phyloP scores from a whole-genome alignment of 805 yeast genomes.

The Kluyveromyces lactis region DNA sequence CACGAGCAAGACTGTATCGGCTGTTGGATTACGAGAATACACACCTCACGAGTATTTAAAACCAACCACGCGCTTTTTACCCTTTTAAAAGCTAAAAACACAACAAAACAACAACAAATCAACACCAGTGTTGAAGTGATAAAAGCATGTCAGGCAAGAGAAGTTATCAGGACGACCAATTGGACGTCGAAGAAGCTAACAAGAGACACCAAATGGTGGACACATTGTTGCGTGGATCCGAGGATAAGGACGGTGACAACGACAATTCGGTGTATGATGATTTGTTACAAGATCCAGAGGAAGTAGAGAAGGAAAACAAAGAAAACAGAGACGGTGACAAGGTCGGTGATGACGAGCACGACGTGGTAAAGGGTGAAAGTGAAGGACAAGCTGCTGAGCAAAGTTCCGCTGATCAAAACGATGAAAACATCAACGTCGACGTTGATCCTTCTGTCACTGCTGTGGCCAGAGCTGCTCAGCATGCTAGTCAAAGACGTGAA shows the following conservation, averaged over 20 bases:
- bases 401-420: constrained; percentile 5
- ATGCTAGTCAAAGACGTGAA: neutral
- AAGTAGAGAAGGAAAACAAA: constrained; percentile 6
- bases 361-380: constrained; percentile 2
- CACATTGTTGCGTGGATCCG: constrained; percentile 1
- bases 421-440: neutral
- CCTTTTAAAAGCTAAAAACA: too few species aligned
- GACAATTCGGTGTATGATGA: constrained; percentile 22
- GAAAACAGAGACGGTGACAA: constrained; percentile 1
- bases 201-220: constrained; percentile 5
- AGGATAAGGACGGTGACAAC: constrained; percentile 5
- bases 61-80: too few species aligned
- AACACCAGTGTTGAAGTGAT: too few species aligned
- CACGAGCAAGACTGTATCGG: too few species aligned
- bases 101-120: too few species aligned
- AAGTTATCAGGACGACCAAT: constrained; percentile 1
- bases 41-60: too few species aligned
- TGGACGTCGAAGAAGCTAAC: neutral
- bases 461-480: neutral
- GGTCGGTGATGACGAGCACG: too few species aligned
- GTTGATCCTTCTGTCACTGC: constrained; percentile 1
- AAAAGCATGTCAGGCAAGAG: constrained; percentile 3
- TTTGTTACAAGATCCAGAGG: constrained; percentile 18
- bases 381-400: constrained; percentile 7
- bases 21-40: too few species aligned